Percentiles rank a stretch among this genome's conserved stretches.
These are phyloP conservation scores for Penicillium turbatum DNA, from an alignment of 495 filamentous ascomycete genomes.

Conservation along the genomic window DNA sequence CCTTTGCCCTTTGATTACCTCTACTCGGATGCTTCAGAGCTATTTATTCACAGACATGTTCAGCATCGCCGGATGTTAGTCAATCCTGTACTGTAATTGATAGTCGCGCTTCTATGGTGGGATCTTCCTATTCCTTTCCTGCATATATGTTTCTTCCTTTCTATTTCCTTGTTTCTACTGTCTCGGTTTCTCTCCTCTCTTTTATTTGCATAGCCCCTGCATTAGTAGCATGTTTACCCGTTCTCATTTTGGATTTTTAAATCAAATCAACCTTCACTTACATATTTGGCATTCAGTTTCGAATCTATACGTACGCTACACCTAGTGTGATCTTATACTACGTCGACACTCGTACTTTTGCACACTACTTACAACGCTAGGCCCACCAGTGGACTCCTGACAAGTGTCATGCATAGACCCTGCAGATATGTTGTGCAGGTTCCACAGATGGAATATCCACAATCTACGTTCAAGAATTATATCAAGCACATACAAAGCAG, in stretches of 20 bases:
- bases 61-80: not conserved
- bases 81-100: conserved; percentile 7
- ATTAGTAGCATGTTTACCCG: conserved; percentile 11
- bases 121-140: conserved; percentile 1
- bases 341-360: not conserved
- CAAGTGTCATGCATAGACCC: conserved; percentile 2
- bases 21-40: not conserved
- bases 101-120: conserved; percentile 9
- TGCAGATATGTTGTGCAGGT: conserved; percentile 10
- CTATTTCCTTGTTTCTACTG: no score
- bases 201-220: conserved; percentile 9
- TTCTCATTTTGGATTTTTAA: not conserved
- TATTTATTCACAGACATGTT: not conserved
- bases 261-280: not conserved
- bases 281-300: conserved; percentile 1
- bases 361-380: not conserved
- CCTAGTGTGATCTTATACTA: not conserved
- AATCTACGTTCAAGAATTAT: not conserved
- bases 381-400: not conserved
- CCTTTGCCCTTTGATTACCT: not conserved
- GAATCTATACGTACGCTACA: conserved; percentile 7
- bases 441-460: not conserved
- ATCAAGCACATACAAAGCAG: no score
- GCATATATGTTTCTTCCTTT: conserved; percentile 12
- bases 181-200: no score